phyloP scores from a whole-genome alignment of 345 rosid genomes.

The Litchi chinensis region DNA sequence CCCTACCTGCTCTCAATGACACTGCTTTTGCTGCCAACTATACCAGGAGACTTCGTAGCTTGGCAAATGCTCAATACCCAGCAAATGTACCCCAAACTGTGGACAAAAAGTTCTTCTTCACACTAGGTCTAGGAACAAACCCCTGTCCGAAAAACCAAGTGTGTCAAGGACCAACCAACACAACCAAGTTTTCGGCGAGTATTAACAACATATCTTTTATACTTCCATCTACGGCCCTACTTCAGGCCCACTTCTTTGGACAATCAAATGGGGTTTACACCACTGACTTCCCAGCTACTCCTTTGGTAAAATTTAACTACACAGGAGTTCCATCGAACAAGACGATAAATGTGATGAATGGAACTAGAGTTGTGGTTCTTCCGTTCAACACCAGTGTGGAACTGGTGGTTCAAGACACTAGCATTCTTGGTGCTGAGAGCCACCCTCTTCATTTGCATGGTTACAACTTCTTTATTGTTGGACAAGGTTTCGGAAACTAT shows the following conservation, averaged over 20 bases:
- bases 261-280: constrained; percentile 33
- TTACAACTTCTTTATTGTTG: constrained; percentile 30
- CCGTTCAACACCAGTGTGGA: constrained; percentile 26
- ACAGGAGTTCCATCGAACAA: constrained; percentile 27
- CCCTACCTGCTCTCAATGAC: constrained; percentile 19
- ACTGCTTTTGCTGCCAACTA: constrained; percentile 19
- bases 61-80: constrained; percentile 23
- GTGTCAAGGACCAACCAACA: constrained; percentile 22
- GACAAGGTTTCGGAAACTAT: constrained; percentile 34
- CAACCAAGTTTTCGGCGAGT: constrained; percentile 17
- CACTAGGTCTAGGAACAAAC: constrained; percentile 20
- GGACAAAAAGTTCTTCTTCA: constrained; percentile 17
- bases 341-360: constrained; percentile 19
- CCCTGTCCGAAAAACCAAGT: constrained; percentile 20
- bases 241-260: constrained; percentile 23
- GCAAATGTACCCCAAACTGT: constrained; percentile 20
- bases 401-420: constrained; percentile 30
- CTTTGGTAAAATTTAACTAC: constrained; percentile 27
- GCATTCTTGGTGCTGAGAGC: constrained; percentile 28
- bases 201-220: constrained; percentile 19
- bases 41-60: constrained; percentile 12
- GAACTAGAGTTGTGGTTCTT: constrained; percentile 26
- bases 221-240: constrained; percentile 23
- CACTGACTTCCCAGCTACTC: constrained; percentile 32
- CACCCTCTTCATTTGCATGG: constrained; percentile 34